phyloP scores from a whole-genome alignment of 495 filamentous ascomycete genomes.

The Daldinia caldariorum region DNA sequence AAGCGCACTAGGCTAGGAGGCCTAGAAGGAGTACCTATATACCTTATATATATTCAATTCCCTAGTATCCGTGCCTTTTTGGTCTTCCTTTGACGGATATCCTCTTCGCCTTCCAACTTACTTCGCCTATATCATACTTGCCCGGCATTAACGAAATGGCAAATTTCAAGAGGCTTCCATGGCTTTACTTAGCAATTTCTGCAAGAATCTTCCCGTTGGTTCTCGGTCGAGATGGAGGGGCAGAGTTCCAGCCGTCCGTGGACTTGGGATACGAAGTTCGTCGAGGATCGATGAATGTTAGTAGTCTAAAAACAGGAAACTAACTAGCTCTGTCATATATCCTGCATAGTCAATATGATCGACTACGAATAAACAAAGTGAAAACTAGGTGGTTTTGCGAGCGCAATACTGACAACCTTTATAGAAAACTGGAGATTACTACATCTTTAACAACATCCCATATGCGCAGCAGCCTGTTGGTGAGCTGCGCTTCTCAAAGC shows the following conservation, averaged over 20 bases:
- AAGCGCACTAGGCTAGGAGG: neutral
- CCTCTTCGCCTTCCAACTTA: neutral
- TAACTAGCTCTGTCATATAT: no score
- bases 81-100: neutral
- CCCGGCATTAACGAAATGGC: neutral
- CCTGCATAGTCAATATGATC: no score
- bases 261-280: conserved; percentile 38
- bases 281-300: conserved; percentile 30
- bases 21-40: neutral
- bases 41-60: neutral
- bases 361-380: no score
- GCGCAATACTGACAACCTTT: conserved; percentile 4
- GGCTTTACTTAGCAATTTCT: conserved; percentile 8
- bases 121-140: neutral
- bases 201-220: neutral
- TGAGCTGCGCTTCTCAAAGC: conserved; percentile 28
- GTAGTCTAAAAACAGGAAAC: neutral
- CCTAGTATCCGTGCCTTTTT: neutral
- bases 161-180: conserved; percentile 14
- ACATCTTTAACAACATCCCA: conserved; percentile 38
- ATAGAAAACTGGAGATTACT: conserved; percentile 35
- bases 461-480: conserved; percentile 37
- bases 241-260: conserved; percentile 9
- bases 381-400: no score
- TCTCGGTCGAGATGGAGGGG: conserved; percentile 8